Conservation (phyloP, 2,329 filamentous ascomycete species). For the Aurifilum marmelostoma region DNA sequence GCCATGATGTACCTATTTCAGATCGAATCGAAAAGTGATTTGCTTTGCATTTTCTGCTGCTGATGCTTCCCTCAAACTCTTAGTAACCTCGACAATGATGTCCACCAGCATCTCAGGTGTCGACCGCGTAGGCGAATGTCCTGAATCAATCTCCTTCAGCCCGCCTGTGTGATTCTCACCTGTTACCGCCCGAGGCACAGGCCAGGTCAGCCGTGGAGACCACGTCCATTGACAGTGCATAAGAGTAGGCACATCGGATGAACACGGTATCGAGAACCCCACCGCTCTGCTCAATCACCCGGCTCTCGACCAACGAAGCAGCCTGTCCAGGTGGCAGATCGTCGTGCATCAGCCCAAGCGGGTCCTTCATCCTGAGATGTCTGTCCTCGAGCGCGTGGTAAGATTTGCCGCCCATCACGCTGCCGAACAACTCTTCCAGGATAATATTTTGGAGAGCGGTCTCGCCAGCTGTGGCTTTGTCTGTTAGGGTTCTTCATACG, state of each 20-base stretch:
- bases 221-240: slow-evolving; percentile 33
- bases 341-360: slow-evolving; percentile 26
- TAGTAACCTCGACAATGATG: neutral
- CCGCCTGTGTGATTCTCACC: slow-evolving; percentile 6
- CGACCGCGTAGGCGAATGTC: slow-evolving; percentile 11
- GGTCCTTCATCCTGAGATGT: slow-evolving; percentile 26
- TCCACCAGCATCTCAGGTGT: neutral
- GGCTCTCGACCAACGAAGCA: slow-evolving; percentile 26
- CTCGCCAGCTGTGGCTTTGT: neutral
- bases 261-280: slow-evolving; percentile 29
- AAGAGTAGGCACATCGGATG: slow-evolving; percentile 28
- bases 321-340: slow-evolving; percentile 32
- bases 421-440: slow-evolving; percentile 24
- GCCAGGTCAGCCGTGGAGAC: slow-evolving; percentile 30
- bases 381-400: slow-evolving; percentile 24
- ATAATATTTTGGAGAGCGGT: slow-evolving; percentile 16
- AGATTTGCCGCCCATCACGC: neutral
- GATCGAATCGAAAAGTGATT: neutral
- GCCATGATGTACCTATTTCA: neutral
- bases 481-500: neutral
- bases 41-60: too few species aligned
- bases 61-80: neutral
- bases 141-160: neutral
- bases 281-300: slow-evolving; percentile 24
- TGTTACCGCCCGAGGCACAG: slow-evolving; percentile 21